Percentiles rank a stretch among this genome's conserved stretches.
Evolutionary conservation across 176 grass and related monocot genomes (phyloP).

Genomic region (Bromus sterilis): DNA sequence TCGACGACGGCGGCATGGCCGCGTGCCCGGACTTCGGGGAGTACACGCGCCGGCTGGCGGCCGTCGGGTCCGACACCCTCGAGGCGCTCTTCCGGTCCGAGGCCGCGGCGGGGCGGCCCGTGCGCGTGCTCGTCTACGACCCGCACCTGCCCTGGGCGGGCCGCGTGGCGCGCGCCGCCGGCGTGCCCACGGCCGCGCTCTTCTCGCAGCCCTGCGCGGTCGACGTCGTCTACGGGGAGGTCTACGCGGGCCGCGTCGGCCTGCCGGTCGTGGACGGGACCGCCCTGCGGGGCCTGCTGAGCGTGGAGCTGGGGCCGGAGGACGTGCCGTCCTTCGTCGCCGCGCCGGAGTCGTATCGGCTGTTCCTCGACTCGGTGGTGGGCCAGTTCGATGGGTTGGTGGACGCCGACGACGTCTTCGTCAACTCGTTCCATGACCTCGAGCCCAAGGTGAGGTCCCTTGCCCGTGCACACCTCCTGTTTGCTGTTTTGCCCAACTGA

Average conservation of each 20-base stretch:
- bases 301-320: background rate
- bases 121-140: conserved; percentile 1
- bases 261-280: background rate
- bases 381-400: background rate
- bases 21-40: background rate
- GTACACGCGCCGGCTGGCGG: background rate
- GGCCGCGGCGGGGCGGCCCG: background rate
- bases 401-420: background rate
- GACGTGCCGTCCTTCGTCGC: background rate
- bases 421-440: background rate
- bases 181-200: background rate
- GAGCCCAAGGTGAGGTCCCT: background rate
- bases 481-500: background rate
- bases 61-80: background rate
- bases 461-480: background rate
- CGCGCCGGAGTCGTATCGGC: background rate
- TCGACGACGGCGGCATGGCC: background rate
- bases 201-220: background rate
- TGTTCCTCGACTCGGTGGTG: background rate
- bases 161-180: background rate
- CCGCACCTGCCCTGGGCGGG: background rate
- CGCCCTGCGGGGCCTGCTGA: background rate
- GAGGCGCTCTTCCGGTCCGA: background rate
- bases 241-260: background rate
- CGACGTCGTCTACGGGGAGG: background rate